A percentile compares a stretch with the other conserved stretches of the same genome.
Evolutionary conservation across 805 yeast genomes (phyloP).

Genomic region (Maudiozyma serrabonitensis): DNA sequence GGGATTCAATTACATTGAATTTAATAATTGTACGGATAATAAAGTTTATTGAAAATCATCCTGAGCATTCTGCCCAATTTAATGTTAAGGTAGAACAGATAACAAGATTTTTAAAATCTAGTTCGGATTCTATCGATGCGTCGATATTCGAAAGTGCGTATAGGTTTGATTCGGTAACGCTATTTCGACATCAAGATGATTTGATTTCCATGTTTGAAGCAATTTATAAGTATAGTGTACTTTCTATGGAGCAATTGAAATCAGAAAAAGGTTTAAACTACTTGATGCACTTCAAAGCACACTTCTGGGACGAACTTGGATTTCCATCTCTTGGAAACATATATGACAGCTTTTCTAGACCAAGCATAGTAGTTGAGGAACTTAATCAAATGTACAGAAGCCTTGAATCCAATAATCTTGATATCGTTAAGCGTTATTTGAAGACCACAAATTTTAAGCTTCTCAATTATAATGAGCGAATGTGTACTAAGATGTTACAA

Average conservation of each 20-base stretch:
- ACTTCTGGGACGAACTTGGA: constrained; percentile 18
- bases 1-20: constrained; percentile 63
- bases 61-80: constrained; percentile 42
- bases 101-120: constrained; percentile 40
- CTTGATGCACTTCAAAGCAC: constrained; percentile 2
- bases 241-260: constrained; percentile 39
- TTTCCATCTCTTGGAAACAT: constrained; percentile 9
- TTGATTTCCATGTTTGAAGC: constrained; percentile 43
- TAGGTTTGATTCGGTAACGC: constrained; percentile 51
- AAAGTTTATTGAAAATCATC: constrained; percentile 59
- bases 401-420: constrained; percentile 23
- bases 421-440: constrained; percentile 35
- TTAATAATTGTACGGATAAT: constrained; percentile 67
- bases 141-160: constrained; percentile 44
- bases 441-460: constrained; percentile 30
- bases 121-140: constrained; percentile 22
- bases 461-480: constrained; percentile 11
- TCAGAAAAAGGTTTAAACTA: constrained; percentile 1
- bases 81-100: constrained; percentile 56
- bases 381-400: constrained; percentile 7
- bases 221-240: constrained; percentile 44
- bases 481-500: constrained; percentile 28
- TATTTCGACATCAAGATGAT: constrained; percentile 43
- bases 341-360: constrained; percentile 6
- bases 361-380: constrained; percentile 3